Base-by-base conservation (phyloP, 208 protist species). In the Crithidia sp. region DNA sequence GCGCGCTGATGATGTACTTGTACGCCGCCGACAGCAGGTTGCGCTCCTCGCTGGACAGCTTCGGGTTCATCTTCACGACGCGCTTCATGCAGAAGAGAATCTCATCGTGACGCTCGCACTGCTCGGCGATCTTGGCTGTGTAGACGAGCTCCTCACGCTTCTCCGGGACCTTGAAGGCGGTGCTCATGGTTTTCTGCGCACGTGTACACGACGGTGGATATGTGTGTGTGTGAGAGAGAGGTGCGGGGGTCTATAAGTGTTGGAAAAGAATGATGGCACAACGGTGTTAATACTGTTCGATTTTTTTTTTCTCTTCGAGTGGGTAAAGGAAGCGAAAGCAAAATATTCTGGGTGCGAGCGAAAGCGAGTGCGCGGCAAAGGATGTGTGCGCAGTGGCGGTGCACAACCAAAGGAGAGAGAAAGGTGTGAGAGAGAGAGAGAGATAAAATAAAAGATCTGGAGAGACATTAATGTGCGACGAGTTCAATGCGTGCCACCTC, bases 21-120 rank as follows among this genome's bases (percentile, higher is more conserved):
- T 99, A 99, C 19, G 99, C 99, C 37, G 99, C 99, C n/a, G 99
- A 99, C 47, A 99, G 95, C 5, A 99, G 90, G 81, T 99, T 99
- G 77, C 99, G 91, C 87, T 99, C 99, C 89, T 99, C 99, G 83
- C 98, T 94, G 40, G 93, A 94, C 16, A 99, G 95, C 79, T 99
- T 91, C 61, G 92, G 71, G 82, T 94, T 94, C 19, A 98, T 66
- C 77, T 96, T 90, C 41, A 98, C 97, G 37, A 99, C 97, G 45
- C 95, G 93, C 81, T 99, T 99, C 97, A 99, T 99, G 67, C 92
- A 94, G 43, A 99, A 84, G 40, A 99, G 98, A 87, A 99, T 99
- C 75, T 99, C 99, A 59, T 99, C 98, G 79, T 99, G 99, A 71
- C 99, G 96, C 87, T 99, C 98, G 83, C 98, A 98, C 89, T 99